A percentile compares a stretch with the other conserved stretches of the same genome.
Conservation (phyloP, 148 eudicot species). For the Arctostaphylos glauca region DNA sequence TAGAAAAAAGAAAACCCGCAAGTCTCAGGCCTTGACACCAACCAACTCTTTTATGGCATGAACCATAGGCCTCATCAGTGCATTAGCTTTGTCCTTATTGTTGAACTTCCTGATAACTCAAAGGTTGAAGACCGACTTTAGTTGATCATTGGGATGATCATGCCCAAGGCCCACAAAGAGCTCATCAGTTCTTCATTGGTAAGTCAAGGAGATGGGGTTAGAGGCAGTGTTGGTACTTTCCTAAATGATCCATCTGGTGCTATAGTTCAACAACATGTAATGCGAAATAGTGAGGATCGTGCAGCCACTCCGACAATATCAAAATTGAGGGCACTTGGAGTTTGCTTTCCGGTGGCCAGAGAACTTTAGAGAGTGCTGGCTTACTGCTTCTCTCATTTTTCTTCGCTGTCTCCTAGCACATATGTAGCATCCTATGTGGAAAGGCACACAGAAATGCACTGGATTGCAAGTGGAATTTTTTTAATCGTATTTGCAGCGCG, state of each 20-base stretch:
- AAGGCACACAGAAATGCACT: background rate
- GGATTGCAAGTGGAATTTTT: background rate
- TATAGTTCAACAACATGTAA: slow-evolving; percentile 24
- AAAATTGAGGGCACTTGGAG: slow-evolving; percentile 48
- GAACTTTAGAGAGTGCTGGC: slow-evolving; percentile 42
- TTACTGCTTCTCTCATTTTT: slow-evolving; percentile 44
- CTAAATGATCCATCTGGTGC: slow-evolving; percentile 34
- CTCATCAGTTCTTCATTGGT: slow-evolving; percentile 22
- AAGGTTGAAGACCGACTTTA: slow-evolving; percentile 35
- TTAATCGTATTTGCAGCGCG: background rate
- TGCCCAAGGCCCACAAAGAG: slow-evolving; percentile 24
- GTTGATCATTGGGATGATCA: slow-evolving; percentile 40
- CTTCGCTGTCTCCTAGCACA: slow-evolving; percentile 71
- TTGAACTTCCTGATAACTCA: slow-evolving; percentile 13
- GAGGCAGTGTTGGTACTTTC: slow-evolving; percentile 22
- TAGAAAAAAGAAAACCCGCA: too few species aligned
- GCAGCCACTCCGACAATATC: slow-evolving; percentile 27
- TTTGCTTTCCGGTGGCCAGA: slow-evolving; percentile 45
- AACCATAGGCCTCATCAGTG: background rate
- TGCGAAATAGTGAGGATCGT: slow-evolving; percentile 28
- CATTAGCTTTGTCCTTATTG: too few species aligned
- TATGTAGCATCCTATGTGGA: slow-evolving; percentile 30
- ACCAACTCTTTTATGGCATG: too few species aligned
- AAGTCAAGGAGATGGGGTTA: slow-evolving; percentile 24
- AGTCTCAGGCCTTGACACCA: too few species aligned